A percentile compares a stretch with the other conserved stretches of the same genome.
Evolutionary conservation across 306 rosid species (phyloP).

Genomic region (Acacia melanoxylon): DNA sequence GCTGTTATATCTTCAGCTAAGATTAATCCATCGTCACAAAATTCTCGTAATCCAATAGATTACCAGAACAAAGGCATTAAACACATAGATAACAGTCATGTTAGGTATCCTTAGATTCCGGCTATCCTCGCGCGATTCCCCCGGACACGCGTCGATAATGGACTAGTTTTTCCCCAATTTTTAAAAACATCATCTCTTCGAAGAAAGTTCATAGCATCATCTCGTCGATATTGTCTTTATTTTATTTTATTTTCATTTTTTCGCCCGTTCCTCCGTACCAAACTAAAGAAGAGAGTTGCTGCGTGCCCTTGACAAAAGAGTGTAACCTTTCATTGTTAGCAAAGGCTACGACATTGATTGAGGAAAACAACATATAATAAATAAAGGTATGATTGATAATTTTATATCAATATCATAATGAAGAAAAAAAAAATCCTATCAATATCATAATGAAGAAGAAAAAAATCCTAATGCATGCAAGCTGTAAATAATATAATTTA

Average conservation of each 20-base stretch:
- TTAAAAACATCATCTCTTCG: conserved; percentile 1
- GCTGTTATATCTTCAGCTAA: conserved; percentile 47
- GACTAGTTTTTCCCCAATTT: not conserved
- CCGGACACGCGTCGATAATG: conserved; percentile 44
- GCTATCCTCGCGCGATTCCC: conserved; percentile 43
- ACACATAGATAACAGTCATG: conserved; percentile 31
- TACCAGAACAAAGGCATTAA: conserved; percentile 31
- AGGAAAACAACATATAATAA: not conserved
- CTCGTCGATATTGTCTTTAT: not conserved
- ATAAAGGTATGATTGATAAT: not conserved
- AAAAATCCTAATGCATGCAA: not conserved
- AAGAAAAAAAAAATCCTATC: not conserved
- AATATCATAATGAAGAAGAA: not conserved
- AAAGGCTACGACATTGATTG: not conserved
- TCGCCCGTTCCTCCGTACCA: not conserved
- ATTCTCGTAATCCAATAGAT: conserved; percentile 25
- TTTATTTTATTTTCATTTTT: not conserved
- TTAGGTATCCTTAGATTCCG: conserved; percentile 31
- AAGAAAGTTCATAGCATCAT: conserved; percentile 40
- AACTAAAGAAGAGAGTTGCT: not conserved
- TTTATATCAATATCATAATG: not conserved
- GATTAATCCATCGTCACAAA: conserved; percentile 36
- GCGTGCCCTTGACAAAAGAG: not conserved
- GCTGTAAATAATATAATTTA: not conserved
- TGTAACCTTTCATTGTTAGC: conserved; percentile 2